These are phyloP conservation scores for Eucalyptus pumila DNA, from an alignment of 345 rosid genomes.

Conservation along the genomic window DNA sequence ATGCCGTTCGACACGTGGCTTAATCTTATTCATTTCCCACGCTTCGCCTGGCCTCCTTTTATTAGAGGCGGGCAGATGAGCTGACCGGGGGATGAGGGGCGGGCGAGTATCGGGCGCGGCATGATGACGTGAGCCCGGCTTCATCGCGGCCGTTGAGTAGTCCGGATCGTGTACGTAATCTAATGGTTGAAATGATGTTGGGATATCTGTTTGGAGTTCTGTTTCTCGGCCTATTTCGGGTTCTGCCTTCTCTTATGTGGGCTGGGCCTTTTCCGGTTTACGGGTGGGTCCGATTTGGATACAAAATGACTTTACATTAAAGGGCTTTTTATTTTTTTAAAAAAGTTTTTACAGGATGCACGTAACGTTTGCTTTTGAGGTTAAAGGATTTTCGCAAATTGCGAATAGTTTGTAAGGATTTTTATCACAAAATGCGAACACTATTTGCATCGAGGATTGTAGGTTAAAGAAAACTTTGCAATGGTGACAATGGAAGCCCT, in stretches of 20 bases:
- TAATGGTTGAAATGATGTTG: neutral
- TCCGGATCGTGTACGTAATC: neutral
- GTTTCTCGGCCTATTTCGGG: neutral
- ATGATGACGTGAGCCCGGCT: neutral
- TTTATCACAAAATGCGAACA: neutral
- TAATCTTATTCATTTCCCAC: neutral
- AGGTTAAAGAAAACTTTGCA: neutral
- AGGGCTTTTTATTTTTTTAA: neutral
- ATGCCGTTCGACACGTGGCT: neutral
- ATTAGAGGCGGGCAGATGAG: neutral
- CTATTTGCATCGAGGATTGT: neutral
- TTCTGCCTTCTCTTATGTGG: neutral
- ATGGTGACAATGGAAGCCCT: neutral
- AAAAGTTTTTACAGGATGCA: neutral
- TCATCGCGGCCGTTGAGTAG: neutral
- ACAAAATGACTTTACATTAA: neutral
- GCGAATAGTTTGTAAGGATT: neutral
- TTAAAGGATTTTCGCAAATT: neutral
- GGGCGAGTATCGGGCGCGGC: neutral
- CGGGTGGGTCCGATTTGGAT: neutral
- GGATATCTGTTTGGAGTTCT: neutral
- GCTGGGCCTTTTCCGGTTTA: neutral
- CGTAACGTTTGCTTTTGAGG: neutral
- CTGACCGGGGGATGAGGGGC: neutral
- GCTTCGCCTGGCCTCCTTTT: neutral